Evolutionary conservation across 2,329 filamentous ascomycete species (phyloP), one percentile per base, ranked within the genome.

Genomic region (Knufia petricola): DNA sequence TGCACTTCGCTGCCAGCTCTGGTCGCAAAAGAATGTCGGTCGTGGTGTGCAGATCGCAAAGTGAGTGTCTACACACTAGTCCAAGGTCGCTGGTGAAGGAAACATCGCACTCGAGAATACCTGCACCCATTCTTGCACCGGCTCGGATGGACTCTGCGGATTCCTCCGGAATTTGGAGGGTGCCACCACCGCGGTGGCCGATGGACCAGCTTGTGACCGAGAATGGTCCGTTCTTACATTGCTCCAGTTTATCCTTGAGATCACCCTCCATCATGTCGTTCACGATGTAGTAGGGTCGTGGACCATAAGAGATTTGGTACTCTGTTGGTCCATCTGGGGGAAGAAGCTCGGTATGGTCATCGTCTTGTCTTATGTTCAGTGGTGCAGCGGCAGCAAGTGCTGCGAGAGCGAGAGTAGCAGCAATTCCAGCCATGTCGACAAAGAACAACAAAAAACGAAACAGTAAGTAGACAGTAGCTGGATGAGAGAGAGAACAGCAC

Each of bases 41-140:
- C 7, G 81, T 84, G 19, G 76, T 80, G 67, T 84, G 80, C 34
- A 84, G 65, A 58, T 84, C 81, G 64, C 81, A 84, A 55, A 82
- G 76, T 40, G 74, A 75, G 65, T 84, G 81, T 41, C 81, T 75
- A 66, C 81, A 84, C 38, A 84, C 80, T n/a, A 84, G 75, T 60
- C 79, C 65, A 24, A 72, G 71, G 63, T 84, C 81, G 54, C 69
- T 73, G 50, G 81, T 84, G 65, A 84, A 84, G 30, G 76, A 71
- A 13, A 82, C 79, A 61, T 84, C 81, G 63, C 81, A 84, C 64
- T 84, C 81, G 45, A 81, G 72, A 37, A 83, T 70, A 36, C 80
- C 81, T 3, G 79, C 76, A 24, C 81, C 81, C 79, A 82, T 82
- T 17, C 80, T 71, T n/a, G 76, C 73, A 34, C 79, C 81, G 0